Evolutionary conservation across 345 rosid genomes (phyloP).

Genomic region (Reutealis trisperma): DNA sequence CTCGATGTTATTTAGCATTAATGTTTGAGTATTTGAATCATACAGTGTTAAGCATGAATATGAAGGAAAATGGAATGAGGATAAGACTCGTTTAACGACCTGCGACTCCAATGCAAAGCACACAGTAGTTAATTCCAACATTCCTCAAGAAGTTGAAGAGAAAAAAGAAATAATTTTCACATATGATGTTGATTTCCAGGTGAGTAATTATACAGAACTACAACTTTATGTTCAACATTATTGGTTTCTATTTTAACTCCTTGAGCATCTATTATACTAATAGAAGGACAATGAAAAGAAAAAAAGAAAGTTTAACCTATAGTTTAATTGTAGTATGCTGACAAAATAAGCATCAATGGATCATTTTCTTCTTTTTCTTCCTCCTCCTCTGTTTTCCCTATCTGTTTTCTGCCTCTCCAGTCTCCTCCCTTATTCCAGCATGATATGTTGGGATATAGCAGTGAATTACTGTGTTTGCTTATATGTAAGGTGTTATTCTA

Average conservation of each 20-base stretch:
- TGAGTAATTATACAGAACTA: slow-evolving; percentile 26
- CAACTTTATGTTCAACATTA: neutral
- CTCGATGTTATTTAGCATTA: neutral
- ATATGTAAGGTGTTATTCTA: slow-evolving; percentile 10
- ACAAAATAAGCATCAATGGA: neutral
- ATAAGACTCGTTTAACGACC: slow-evolving; percentile 69
- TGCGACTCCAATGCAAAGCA: slow-evolving; percentile 84
- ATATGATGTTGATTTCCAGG: slow-evolving; percentile 89
- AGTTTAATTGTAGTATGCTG: neutral
- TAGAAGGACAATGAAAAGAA: neutral
- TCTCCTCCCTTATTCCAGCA: neutral
- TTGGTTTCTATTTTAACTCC: neutral
- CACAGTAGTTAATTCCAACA: slow-evolving; percentile 68
- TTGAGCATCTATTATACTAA: neutral
- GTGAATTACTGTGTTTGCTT: neutral
- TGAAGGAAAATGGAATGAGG: slow-evolving; percentile 69
- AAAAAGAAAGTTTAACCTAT: neutral
- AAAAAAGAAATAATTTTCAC: slow-evolving; percentile 83
- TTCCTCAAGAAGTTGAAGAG: slow-evolving; percentile 87
- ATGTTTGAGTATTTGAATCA: neutral
- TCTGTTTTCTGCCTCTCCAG: neutral
- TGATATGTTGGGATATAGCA: neutral
- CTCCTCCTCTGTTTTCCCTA: neutral
- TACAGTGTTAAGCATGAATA: slow-evolving; percentile 81
- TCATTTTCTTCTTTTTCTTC: neutral